Percentiles rank a stretch among this genome's conserved stretches.
Evolutionary conservation across 2,329 filamentous ascomycete species (phyloP).

Genomic region (Fusarium agapanthi): DNA sequence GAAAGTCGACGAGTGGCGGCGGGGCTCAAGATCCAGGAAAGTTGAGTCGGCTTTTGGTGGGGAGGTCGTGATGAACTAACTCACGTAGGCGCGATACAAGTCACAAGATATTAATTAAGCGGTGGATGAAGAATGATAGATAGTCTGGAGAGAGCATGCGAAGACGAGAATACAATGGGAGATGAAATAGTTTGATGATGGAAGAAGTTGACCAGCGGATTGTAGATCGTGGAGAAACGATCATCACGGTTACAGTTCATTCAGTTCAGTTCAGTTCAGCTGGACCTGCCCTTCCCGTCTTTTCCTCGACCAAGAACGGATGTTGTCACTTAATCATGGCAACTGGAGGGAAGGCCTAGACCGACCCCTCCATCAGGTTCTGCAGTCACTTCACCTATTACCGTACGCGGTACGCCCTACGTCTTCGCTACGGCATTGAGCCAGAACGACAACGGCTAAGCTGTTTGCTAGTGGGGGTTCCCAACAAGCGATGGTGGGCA

Average conservation of each 20-base stretch:
- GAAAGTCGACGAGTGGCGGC: constrained; percentile 37
- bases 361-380: not conserved
- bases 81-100: not conserved
- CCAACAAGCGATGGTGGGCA: not conserved
- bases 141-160: not conserved
- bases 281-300: not conserved
- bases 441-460: constrained; percentile 14
- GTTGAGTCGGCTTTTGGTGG: constrained; percentile 26
- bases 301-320: constrained; percentile 1
- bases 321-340: constrained; percentile 20
- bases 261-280: constrained; percentile 1
- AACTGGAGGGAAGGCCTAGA: constrained; percentile 9
- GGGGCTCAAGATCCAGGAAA: constrained; percentile 32
- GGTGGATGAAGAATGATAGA: not conserved
- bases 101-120: constrained; percentile 11
- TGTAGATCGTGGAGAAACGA: not conserved
- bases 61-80: constrained; percentile 23
- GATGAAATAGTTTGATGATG: not conserved
- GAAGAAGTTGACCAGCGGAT: not conserved
- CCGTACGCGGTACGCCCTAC: not conserved
- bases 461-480: constrained; percentile 26
- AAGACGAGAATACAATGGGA: not conserved
- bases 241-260: not conserved
- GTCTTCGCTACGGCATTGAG: constrained; percentile 12
- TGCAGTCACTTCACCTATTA: not conserved